A percentile compares a stretch with the other conserved stretches of the same genome.
phyloP scores from a whole-genome alignment of 176 grass and related monocot species.

The Elymus sibiricus region DNA sequence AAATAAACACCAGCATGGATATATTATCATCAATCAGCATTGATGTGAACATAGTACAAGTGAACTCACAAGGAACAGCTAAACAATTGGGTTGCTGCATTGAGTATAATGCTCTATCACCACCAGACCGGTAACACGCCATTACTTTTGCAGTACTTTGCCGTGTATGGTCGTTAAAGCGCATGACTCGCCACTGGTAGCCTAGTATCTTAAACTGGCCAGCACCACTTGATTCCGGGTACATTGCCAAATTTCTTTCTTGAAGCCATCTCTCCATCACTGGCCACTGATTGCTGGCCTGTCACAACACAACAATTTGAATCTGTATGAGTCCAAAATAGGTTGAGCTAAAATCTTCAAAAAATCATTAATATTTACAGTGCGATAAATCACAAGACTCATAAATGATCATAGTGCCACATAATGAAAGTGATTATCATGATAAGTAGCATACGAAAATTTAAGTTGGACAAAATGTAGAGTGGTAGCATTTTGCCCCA shows the following conservation, averaged over 20 bases:
- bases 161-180: conserved; percentile 78
- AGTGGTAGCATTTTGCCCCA: neutral
- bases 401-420: neutral
- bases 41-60: neutral
- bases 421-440: neutral
- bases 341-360: neutral
- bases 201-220: conserved; percentile 75
- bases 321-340: neutral
- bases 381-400: neutral
- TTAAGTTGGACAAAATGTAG: neutral
- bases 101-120: conserved; percentile 47
- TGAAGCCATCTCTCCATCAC: conserved; percentile 64
- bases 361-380: neutral
- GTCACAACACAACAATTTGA: neutral
- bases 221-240: conserved; percentile 36
- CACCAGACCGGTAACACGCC: conserved; percentile 53
- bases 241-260: conserved; percentile 54
- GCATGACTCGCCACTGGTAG: conserved; percentile 87
- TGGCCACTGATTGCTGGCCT: conserved; percentile 54
- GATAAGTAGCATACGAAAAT: neutral
- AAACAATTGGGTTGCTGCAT: conserved; percentile 90
- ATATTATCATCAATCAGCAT: neutral
- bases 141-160: conserved; percentile 89
- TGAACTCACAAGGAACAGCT: conserved; percentile 85
- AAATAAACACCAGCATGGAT: neutral